Conservation (phyloP, 192 early-diverging fungal genomes). For the Entophlyctis helioformis region DNA sequence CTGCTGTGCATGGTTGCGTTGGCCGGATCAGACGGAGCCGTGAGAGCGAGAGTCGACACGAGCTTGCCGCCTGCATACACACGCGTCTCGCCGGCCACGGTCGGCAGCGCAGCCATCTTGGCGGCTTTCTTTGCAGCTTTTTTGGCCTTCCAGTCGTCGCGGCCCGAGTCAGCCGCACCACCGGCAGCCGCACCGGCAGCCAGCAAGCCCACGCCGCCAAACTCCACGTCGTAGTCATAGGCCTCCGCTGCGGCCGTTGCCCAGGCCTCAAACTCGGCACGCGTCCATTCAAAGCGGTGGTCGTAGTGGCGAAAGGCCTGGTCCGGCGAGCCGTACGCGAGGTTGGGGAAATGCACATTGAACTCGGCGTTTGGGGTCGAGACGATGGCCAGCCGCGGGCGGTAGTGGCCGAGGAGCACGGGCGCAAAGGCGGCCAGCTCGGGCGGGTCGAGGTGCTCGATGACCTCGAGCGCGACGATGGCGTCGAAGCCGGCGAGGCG, state of each 20-base stretch:
- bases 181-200: not conserved
- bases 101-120: too few species aligned
- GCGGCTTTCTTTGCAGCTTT: too few species aligned
- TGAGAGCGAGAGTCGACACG: too few species aligned
- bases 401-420: constrained; percentile 52
- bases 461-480: constrained; percentile 68
- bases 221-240: constrained; percentile 55
- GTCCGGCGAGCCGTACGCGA: constrained; percentile 57
- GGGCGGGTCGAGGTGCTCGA: constrained; percentile 65
- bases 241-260: constrained; percentile 21
- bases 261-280: constrained; percentile 70
- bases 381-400: constrained; percentile 38
- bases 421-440: constrained; percentile 45
- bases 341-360: constrained; percentile 71
- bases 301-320: constrained; percentile 64
- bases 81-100: too few species aligned
- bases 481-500: constrained; percentile 54
- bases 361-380: constrained; percentile 75
- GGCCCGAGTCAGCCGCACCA: not conserved
- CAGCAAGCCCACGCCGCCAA: constrained; percentile 49
- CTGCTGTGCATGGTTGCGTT: too few species aligned
- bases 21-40: too few species aligned
- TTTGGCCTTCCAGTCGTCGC: too few species aligned
- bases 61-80: too few species aligned
- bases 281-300: constrained; percentile 96